Evolutionary conservation across 1,284 basidiomycete genomes (phyloP), one percentile per base, ranked within the genome.

Genomic region (Melampsora americana): DNA sequence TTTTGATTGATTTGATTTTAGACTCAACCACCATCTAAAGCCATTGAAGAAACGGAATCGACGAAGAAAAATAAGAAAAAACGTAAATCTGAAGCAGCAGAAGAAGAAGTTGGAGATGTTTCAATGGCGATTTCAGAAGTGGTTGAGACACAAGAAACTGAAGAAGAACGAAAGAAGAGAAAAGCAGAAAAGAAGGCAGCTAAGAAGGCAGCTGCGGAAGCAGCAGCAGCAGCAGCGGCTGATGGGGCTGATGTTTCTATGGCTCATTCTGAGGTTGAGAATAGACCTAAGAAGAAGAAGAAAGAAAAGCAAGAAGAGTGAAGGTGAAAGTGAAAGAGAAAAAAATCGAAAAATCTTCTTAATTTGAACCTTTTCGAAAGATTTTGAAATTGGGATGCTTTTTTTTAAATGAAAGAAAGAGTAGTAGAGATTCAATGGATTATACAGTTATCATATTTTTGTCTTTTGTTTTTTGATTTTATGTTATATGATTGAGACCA

Each of bases 81-180:
- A 66, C 61, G 66, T 53, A 69, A 79, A 79, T 79, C 82, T 78
- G 61, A 26, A 6, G 9, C 26, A 75, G 70, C 77, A 77, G 75
- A 70, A 81, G 78, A 73, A 66, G 72, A 79, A 81, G 79, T 80
- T 83, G 79, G 83, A 84, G 80, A 84, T 84, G 80, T 85, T 85
- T 82, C 81, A 85, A 76, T 86, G 86, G 79, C 84, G 87, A 84
- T 85, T 78, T 80, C 79, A 44, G 83, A 82, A 77, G 80, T 32
- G 5, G 74, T 44, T 32, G 77, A 61, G 14, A 44, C 79, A 42
- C 81, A 79, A n/a, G 82, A 80, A 28, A 80, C 77, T 23, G 81
- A 79, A 35, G 81, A 79, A 35, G 77, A 77, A 48, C 78, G 80
- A 59, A 83, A 82, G 77, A 80, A 79, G 69, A 69, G 81, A 39